Evolutionary conservation across 805 yeast genomes (phyloP).

Genomic region (Metschnikowia sp.): DNA sequence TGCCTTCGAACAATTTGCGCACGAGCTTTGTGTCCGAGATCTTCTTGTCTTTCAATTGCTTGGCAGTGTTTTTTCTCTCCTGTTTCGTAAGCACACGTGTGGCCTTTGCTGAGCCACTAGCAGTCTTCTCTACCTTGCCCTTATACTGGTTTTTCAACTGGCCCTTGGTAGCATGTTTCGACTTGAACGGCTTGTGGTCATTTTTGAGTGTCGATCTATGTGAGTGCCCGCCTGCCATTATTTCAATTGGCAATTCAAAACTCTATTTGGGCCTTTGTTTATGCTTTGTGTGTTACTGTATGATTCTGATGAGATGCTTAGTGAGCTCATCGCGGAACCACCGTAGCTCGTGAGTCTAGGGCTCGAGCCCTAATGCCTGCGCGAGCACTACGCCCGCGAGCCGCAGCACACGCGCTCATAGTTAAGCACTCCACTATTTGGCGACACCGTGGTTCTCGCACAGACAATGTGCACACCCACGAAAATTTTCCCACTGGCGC

Average conservation of each 20-base stretch:
- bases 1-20: constrained; percentile 75
- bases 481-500: constrained; percentile 16
- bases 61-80: constrained; percentile 75
- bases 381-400: background rate
- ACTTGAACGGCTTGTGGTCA: constrained; percentile 85
- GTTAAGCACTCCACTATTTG: background rate
- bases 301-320: background rate
- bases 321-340: constrained; percentile 6
- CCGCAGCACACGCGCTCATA: background rate
- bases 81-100: constrained; percentile 40
- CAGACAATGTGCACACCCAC: constrained; percentile 9
- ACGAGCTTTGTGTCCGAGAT: constrained; percentile 54
- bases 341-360: constrained; percentile 1
- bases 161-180: constrained; percentile 88
- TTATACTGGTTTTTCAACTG: constrained; percentile 73
- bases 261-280: background rate
- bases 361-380: constrained; percentile 10
- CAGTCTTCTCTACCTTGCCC: constrained; percentile 81
- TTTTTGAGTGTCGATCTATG: constrained; percentile 84
- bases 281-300: background rate
- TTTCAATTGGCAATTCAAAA: background rate
- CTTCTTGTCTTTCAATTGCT: constrained; percentile 74
- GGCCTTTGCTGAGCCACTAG: constrained; percentile 31
- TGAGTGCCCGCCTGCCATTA: constrained; percentile 67
- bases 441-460: constrained; percentile 1